phyloP scores from a whole-genome alignment of 2,329 filamentous ascomycete genomes.

The Amauroascus verrucosus region DNA sequence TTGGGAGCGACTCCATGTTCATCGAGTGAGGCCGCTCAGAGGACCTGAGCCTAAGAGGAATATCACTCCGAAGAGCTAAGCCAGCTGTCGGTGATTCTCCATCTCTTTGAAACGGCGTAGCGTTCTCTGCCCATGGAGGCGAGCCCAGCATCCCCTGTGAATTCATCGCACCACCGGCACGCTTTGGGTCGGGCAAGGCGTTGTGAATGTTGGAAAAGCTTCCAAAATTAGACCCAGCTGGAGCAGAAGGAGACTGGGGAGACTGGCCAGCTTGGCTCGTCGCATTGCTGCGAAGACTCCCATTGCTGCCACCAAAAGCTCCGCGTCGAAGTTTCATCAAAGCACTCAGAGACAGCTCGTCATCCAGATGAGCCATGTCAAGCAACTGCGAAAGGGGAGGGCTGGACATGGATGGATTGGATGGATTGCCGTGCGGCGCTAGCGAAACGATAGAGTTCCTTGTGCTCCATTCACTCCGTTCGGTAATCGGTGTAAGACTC shows the following conservation, averaged over 20 bases:
- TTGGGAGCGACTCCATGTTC: slow-evolving; percentile 7
- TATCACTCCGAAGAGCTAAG: background rate
- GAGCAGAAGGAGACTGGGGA: slow-evolving; percentile 26
- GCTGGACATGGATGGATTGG: slow-evolving; percentile 49
- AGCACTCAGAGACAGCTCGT: slow-evolving; percentile 62
- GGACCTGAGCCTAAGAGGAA: background rate
- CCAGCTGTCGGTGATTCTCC: background rate
- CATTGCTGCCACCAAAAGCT: slow-evolving; percentile 73
- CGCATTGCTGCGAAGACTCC: slow-evolving; percentile 51
- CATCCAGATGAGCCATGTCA: slow-evolving; percentile 48
- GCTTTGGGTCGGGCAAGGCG: slow-evolving; percentile 2
- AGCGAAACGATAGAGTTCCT: slow-evolving; percentile 81
- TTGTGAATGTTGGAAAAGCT: slow-evolving; percentile 30
- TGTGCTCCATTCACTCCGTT: slow-evolving; percentile 90
- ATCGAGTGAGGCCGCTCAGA: slow-evolving; percentile 1
- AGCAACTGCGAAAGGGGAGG: slow-evolving; percentile 67
- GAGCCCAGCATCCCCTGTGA: background rate
- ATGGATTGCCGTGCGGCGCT: slow-evolving; percentile 42
- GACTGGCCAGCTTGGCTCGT: slow-evolving; percentile 30
- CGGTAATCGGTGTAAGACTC: slow-evolving; percentile 90
- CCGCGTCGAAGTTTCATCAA: slow-evolving; percentile 62
- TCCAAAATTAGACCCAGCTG: slow-evolving; percentile 25
- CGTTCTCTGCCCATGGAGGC: background rate
- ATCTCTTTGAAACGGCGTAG: background rate
- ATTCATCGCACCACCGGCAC: background rate